A percentile compares a stretch with the other conserved stretches of the same genome.
Conservation (phyloP, 2,329 filamentous ascomycete species). For the Aureobasidium sp. region DNA sequence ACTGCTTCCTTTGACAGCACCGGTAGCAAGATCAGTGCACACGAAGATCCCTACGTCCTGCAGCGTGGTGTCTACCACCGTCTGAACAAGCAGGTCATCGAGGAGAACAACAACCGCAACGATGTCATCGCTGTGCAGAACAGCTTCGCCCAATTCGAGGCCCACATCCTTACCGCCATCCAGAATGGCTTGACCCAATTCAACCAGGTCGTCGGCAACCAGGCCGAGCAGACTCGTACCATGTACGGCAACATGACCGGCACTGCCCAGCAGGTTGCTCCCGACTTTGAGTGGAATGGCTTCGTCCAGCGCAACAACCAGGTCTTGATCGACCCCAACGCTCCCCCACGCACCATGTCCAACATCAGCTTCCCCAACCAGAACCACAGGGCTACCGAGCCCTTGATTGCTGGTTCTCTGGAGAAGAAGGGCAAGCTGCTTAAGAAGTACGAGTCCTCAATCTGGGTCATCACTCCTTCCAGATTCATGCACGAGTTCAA, state of each 20-base stretch:
- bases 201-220: constrained; percentile 68
- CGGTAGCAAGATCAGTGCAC: constrained; percentile 60
- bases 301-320: constrained; percentile 66
- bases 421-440: constrained; percentile 88
- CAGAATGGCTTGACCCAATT: constrained; percentile 79
- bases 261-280: constrained; percentile 66
- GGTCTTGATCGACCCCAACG: constrained; percentile 68
- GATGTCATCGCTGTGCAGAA: constrained; percentile 88
- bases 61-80: constrained; percentile 74
- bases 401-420: constrained; percentile 78
- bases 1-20: constrained; percentile 71
- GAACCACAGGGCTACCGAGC: constrained; percentile 67
- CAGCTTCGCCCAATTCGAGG: constrained; percentile 80
- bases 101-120: constrained; percentile 93
- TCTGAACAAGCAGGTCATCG: constrained; percentile 79
- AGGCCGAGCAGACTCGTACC: constrained; percentile 70
- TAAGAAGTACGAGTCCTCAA: constrained; percentile 67
- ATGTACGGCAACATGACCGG: constrained; percentile 79
- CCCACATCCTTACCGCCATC: constrained; percentile 72
- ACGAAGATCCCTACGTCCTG: constrained; percentile 82
- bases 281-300: constrained; percentile 84
- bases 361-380: constrained; percentile 82
- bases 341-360: constrained; percentile 64
- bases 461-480: constrained; percentile 83
- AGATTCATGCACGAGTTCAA: constrained; percentile 96